A percentile compares a stretch with the other conserved stretches of the same genome.
These are phyloP conservation scores for Artomyces pyxidatus DNA, from an alignment of 768 basidiomycete species.

Conservation along the genomic window DNA sequence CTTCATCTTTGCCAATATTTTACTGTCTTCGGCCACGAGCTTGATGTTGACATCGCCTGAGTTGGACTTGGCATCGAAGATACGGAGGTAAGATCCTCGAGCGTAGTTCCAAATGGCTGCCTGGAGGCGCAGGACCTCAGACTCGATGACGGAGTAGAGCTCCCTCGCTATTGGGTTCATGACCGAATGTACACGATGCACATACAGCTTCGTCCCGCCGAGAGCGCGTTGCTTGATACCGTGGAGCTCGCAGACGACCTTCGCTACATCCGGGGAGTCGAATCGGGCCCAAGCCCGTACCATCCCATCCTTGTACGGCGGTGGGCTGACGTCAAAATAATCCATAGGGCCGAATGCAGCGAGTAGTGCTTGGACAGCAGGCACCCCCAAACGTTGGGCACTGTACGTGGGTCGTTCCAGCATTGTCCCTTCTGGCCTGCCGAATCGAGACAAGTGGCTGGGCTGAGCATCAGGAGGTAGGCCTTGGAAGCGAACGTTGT, in stretches of 20 bases:
- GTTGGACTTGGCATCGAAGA: slow-evolving; percentile 17
- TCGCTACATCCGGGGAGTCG: slow-evolving; percentile 42
- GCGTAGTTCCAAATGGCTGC: slow-evolving; percentile 25
- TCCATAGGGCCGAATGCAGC: slow-evolving; percentile 30
- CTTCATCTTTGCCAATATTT: slow-evolving; percentile 48
- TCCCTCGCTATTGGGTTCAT: slow-evolving; percentile 32
- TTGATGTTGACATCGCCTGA: slow-evolving; percentile 29
- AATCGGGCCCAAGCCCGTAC: slow-evolving; percentile 53
- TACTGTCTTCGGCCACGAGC: slow-evolving; percentile 41
- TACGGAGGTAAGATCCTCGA: slow-evolving; percentile 23
- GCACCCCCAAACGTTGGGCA: slow-evolving; percentile 27
- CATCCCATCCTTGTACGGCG: slow-evolving; percentile 42
- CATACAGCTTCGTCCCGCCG: slow-evolving; percentile 39
- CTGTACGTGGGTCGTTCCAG: slow-evolving; percentile 41
- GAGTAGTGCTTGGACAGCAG: slow-evolving; percentile 30
- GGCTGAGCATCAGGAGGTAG: slow-evolving; percentile 39
- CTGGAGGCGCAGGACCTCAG: slow-evolving; percentile 41
- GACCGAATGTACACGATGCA: slow-evolving; percentile 47
- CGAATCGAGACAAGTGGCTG: slow-evolving; percentile 37
- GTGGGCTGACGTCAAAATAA: slow-evolving; percentile 37
- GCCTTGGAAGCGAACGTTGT: slow-evolving; percentile 52
- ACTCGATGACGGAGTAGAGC: slow-evolving; percentile 31
- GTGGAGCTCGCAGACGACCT: slow-evolving; percentile 43
- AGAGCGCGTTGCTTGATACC: slow-evolving; percentile 35
- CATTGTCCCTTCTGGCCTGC: slow-evolving; percentile 41